Percentiles rank a stretch among this genome's conserved stretches.
phyloP scores from a whole-genome alignment of 768 basidiomycete genomes.

The Mycena albidolilacea region DNA sequence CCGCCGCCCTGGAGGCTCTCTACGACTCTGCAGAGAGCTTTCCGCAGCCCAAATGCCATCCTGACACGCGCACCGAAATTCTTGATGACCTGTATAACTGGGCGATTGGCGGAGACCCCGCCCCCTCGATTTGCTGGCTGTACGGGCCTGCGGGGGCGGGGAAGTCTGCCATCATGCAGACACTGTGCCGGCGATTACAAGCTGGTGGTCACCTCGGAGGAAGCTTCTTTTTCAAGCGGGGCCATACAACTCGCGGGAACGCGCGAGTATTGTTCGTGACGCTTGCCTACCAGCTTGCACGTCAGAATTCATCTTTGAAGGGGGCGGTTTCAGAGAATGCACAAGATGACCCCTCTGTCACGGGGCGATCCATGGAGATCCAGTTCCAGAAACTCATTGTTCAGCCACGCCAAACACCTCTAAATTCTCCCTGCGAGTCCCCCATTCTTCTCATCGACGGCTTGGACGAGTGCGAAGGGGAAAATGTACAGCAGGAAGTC shows the following conservation, averaged over 20 bases:
- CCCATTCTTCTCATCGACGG: not conserved
- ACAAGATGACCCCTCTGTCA: not conserved
- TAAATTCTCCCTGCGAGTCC: too few relatives aligned
- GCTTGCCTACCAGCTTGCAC: not conserved
- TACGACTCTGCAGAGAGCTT: too few relatives aligned
- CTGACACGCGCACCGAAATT: too few relatives aligned
- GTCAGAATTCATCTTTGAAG: not conserved
- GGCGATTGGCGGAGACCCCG: too few relatives aligned
- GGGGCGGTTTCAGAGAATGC: not conserved
- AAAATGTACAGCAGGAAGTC: not conserved
- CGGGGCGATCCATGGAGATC: not conserved
- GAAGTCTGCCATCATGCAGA: not conserved
- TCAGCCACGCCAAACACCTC: not conserved
- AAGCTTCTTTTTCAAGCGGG: not conserved
- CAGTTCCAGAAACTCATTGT: slow-evolving; percentile 3
- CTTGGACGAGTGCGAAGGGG: slow-evolving; percentile 4
- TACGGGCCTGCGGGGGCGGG: slow-evolving; percentile 8
- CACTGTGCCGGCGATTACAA: not conserved
- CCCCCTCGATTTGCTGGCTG: too few relatives aligned
- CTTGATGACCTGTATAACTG: too few relatives aligned
- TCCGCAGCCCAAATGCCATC: too few relatives aligned
- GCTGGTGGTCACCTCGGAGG: not conserved
- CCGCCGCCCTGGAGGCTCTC: too few relatives aligned
- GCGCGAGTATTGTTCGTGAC: not conserved
- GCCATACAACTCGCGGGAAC: not conserved